Conservation (phyloP, 1,139 yeast species). For the Saccharomycopsis hybrid region DNA sequence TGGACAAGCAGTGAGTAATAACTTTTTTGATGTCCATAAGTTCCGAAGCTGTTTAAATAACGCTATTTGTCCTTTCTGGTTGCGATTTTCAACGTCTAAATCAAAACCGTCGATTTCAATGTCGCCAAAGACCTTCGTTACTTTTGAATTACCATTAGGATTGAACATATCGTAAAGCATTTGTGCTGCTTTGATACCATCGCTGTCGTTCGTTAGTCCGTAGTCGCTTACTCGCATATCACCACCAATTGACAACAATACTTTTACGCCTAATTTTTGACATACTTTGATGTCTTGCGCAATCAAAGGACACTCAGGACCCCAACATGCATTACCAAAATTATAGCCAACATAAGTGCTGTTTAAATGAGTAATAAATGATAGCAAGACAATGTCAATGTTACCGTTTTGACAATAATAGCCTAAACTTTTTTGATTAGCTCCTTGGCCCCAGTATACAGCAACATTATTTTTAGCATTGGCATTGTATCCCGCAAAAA, state of each 20-base stretch:
- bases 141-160: slow-evolving; percentile 36
- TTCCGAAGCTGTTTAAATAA: slow-evolving; percentile 54
- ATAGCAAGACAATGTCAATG: slow-evolving; percentile 67
- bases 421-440: slow-evolving; percentile 44
- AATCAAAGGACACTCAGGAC: slow-evolving; percentile 29
- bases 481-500: slow-evolving; percentile 13
- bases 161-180: slow-evolving; percentile 44
- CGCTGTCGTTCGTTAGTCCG: slow-evolving; percentile 39
- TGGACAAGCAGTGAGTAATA: slow-evolving; percentile 89
- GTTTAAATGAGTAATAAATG: slow-evolving; percentile 65
- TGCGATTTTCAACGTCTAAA: slow-evolving; percentile 24
- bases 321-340: slow-evolving; percentile 20
- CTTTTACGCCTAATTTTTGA: slow-evolving; percentile 57
- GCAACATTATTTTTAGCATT: slow-evolving; percentile 16
- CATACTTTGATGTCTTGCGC: slow-evolving; percentile 63
- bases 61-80: slow-evolving; percentile 52
- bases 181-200: slow-evolving; percentile 42
- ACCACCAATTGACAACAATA: slow-evolving; percentile 69
- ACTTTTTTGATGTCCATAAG: slow-evolving; percentile 48
- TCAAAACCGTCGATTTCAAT: slow-evolving; percentile 20
- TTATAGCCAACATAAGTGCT: slow-evolving; percentile 25
- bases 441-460: slow-evolving; percentile 21
- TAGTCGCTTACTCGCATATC: slow-evolving; percentile 60
- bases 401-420: slow-evolving; percentile 62
- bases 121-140: slow-evolving; percentile 27